These are phyloP conservation scores for Populus hybrid DNA, from an alignment of 441 rosid genomes.

Conservation along the genomic window DNA sequence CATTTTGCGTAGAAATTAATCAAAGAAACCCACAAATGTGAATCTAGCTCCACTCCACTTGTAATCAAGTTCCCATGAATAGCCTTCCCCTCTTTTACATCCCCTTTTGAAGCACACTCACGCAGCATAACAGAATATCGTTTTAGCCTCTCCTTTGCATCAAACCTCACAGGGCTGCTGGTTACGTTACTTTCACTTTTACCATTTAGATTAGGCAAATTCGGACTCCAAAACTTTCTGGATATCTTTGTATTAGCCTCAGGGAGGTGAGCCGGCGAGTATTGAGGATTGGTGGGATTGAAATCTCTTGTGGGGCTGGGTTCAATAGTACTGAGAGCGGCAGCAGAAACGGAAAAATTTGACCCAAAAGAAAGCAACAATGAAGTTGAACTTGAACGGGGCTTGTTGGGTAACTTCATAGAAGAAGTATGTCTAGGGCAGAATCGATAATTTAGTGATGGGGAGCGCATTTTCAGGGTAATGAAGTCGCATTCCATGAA, in stretches of 20 bases:
- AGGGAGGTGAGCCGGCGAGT: background rate
- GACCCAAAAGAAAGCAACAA: background rate
- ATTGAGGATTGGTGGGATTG: background rate
- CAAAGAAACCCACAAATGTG: slow-evolving; percentile 58
- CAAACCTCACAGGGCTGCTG: background rate
- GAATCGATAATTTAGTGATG: slow-evolving; percentile 2
- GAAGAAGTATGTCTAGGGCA: slow-evolving; percentile 2
- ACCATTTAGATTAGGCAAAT: background rate
- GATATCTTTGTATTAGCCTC: slow-evolving; percentile 8
- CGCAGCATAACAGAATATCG: slow-evolving; percentile 32
- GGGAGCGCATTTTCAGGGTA: slow-evolving; percentile 1
- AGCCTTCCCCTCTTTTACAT: slow-evolving; percentile 28
- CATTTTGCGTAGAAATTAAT: slow-evolving; percentile 69
- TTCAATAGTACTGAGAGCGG: background rate
- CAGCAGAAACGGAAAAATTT: slow-evolving; percentile 12
- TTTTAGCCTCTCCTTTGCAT: slow-evolving; percentile 20
- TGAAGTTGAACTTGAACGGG: slow-evolving; percentile 4
- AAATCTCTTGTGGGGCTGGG: background rate
- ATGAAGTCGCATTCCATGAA: slow-evolving; percentile 21
- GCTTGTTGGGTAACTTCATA: slow-evolving; percentile 2
- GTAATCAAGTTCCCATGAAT: slow-evolving; percentile 32
- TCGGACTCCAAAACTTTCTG: background rate
- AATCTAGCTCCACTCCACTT: slow-evolving; percentile 28
- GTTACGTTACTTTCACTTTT: slow-evolving; percentile 4
- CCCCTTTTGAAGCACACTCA: slow-evolving; percentile 34